Percentiles rank a stretch among this genome's conserved stretches.
These are phyloP conservation scores for Aspergillus hancockii DNA, from an alignment of 495 filamentous ascomycete species.

Conservation along the genomic window DNA sequence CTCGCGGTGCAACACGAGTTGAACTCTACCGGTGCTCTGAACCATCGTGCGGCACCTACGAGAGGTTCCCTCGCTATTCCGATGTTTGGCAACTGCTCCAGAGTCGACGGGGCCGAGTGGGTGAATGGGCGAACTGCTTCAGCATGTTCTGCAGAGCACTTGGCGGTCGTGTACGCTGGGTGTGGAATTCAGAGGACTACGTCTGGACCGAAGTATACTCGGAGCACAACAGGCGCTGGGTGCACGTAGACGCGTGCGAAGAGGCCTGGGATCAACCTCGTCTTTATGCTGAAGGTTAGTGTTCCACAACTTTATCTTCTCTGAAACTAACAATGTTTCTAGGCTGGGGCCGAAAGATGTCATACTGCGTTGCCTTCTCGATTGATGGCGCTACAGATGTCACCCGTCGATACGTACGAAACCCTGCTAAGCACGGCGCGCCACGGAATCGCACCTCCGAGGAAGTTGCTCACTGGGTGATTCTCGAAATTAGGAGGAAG, in stretches of 20 bases:
- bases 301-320: background rate
- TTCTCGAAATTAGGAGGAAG: constrained; percentile 82
- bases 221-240: constrained; percentile 88
- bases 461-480: constrained; percentile 83
- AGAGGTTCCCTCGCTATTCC: constrained; percentile 91
- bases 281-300: constrained; percentile 83
- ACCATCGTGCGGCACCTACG: constrained; percentile 67
- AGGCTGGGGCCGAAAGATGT: constrained; percentile 91
- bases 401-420: constrained; percentile 91
- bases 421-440: constrained; percentile 66
- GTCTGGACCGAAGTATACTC: constrained; percentile 99
- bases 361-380: constrained; percentile 96
- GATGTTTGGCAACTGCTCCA: constrained; percentile 94
- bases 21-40: constrained; percentile 87
- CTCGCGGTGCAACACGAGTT: constrained; percentile 80
- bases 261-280: constrained; percentile 93
- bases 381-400: constrained; percentile 95
- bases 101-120: constrained; percentile 78
- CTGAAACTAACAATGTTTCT: background rate
- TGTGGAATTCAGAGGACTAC: constrained; percentile 97
- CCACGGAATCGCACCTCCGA: constrained; percentile 77
- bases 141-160: constrained; percentile 96
- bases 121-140: constrained; percentile 99
- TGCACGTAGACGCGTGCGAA: constrained; percentile 96
- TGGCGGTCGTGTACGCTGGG: constrained; percentile 89